A percentile compares a stretch with the other conserved stretches of the same genome.
Evolutionary conservation across 2,329 filamentous ascomycete species (phyloP).

Genomic region (Diaporthe ilicicola): DNA sequence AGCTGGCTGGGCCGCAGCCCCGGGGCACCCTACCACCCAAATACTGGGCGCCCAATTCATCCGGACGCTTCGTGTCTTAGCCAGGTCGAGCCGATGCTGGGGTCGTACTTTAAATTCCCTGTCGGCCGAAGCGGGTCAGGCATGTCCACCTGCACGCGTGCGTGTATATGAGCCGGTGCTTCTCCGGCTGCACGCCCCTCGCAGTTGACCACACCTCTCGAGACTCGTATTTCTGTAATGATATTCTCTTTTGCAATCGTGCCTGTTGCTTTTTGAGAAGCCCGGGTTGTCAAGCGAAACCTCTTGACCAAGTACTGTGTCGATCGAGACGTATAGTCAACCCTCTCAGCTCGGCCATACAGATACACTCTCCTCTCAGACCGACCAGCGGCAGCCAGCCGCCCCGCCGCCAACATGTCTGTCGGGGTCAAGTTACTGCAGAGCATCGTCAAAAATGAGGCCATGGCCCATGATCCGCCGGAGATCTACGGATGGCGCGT

Average conservation of each 20-base stretch:
- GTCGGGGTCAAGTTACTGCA: constrained; percentile 38
- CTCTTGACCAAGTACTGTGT: neutral
- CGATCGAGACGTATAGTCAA: neutral
- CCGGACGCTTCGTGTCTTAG: constrained; percentile 13
- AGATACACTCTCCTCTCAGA: neutral
- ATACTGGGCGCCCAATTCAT: constrained; percentile 12
- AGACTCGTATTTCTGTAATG: neutral
- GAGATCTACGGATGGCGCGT: constrained; percentile 78
- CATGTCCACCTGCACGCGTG: neutral
- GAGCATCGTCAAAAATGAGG: constrained; percentile 63
- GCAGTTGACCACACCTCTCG: neutral
- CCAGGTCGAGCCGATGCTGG: neutral
- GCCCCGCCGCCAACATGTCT: constrained; percentile 6
- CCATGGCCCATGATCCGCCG: constrained; percentile 71
- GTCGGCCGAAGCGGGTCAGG: constrained; percentile 14
- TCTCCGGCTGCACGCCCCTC: neutral
- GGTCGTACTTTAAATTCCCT: neutral
- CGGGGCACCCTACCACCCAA: constrained; percentile 1
- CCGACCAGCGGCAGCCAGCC: constrained; percentile 9
- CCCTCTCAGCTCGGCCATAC: neutral
- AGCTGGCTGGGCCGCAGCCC: neutral
- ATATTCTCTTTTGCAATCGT: neutral
- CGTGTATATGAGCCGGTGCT: constrained; percentile 6
- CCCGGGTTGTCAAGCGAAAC: neutral
- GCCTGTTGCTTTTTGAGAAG: neutral